Evolutionary conservation across 2,329 filamentous ascomycete genomes (phyloP), one percentile per base, ranked within the genome.

Genomic region (Zymoseptoria crescenta): DNA sequence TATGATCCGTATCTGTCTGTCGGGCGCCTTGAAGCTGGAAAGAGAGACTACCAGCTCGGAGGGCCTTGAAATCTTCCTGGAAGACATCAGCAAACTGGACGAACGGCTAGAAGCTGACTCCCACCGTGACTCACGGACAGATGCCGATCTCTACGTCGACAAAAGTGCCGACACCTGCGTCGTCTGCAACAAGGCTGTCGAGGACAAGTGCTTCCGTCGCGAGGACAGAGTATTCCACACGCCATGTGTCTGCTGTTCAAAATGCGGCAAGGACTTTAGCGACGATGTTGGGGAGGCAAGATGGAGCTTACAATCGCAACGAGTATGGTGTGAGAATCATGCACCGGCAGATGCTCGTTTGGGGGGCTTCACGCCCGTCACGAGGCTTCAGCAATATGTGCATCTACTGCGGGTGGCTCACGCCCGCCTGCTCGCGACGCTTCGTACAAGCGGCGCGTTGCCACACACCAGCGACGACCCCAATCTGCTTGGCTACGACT

Each of bases 1-100:
- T 35, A 83, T 99, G 60, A 99, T 99, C 68, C 86, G 94, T 54
- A 99, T 99, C 67, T 96, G 94, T 71, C 82, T 99, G 28, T 95
- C 97, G 72, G 94, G 93, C 30, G 88, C 94, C 6, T 79, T 99
- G 52, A 93, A 91, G 69, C 83, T 97, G 48, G 94, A 99, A 74
- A 87, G 91, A 58, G 93, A 97, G 69, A 87, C 86, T 54, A 80
- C 82, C 56, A 87, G 82, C 28, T 80, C 88, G 1, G 86, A 88
- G 64, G 91, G 90, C 9, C 78, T 99, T 24, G 87, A 90, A 68
- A 81, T 83, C 56, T 96, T 99, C 73, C 81, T 99, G 52, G 85
- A 90, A 57, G 88, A 94, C 66, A 83, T 99, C 56, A 85, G 86
- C 67, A 85, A 91, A 66, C 83, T 97, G n/a, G 92, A 97, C 60